These are phyloP conservation scores for Erigeron philadelphicus DNA, from an alignment of 140 eudicot genomes.

Conservation along the genomic window DNA sequence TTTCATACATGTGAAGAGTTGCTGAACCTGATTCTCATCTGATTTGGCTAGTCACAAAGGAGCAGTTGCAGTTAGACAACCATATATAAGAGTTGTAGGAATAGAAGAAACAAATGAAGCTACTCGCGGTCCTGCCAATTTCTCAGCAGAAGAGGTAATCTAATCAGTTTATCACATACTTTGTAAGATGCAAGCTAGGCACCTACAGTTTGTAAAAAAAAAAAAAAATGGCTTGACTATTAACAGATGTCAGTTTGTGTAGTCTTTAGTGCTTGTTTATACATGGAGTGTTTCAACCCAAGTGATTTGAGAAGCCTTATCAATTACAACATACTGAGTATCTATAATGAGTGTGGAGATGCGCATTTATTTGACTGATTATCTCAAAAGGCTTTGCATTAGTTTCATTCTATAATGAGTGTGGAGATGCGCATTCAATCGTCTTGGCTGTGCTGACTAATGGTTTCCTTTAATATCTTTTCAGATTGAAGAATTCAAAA, in stretches of 20 bases:
- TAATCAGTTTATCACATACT: not conserved
- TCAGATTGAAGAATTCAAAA: slow-evolving; percentile 90
- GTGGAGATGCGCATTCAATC: too few species aligned
- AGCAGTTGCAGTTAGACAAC: slow-evolving; percentile 98
- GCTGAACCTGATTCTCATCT: slow-evolving; percentile 12
- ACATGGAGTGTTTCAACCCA: too few species aligned
- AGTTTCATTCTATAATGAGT: too few species aligned
- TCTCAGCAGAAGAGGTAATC: slow-evolving; percentile 76
- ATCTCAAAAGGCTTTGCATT: too few species aligned
- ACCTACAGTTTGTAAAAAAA: not conserved
- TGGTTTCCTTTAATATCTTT: not conserved
- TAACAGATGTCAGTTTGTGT: not conserved
- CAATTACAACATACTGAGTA: not conserved
- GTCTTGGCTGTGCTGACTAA: slow-evolving; percentile 12
- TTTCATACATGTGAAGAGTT: not conserved
- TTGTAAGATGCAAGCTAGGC: not conserved
- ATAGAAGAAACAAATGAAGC: slow-evolving; percentile 89
- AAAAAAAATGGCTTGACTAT: not conserved
- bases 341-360: too few species aligned
- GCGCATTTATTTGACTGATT: too few species aligned
- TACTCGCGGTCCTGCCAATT: slow-evolving; percentile 76
- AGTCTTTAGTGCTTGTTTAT: not conserved
- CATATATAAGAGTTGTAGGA: slow-evolving; percentile 93
- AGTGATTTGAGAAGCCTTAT: too few species aligned
- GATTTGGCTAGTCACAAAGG: slow-evolving; percentile 63